Evolutionary conservation across 208 protist species (phyloP), one percentile per base, ranked within the genome.

Genomic region (Leishmania lainsoni): DNA sequence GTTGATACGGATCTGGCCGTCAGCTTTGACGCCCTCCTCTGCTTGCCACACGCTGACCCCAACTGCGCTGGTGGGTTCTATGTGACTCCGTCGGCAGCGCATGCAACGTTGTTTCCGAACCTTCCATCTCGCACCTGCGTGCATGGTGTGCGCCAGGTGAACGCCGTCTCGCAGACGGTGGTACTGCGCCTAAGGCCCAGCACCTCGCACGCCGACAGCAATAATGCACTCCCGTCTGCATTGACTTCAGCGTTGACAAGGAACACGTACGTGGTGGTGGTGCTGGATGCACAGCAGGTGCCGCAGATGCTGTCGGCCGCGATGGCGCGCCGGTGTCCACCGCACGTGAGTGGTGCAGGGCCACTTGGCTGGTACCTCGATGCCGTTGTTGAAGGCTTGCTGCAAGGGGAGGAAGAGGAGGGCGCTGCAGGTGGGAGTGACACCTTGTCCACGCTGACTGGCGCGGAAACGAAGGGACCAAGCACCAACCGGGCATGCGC

Each of bases 261-360:
- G 52, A 59, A 39, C 54, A 49, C 76, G 10, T 81, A 79, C 54
- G 82, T 48, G 5, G 77, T 79, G 29, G 29, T 82, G 61, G 22
- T 82, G 74, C 78, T 86, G 3, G 82, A 86, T 63, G 82, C 51
- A 3, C 82, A 86, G 82, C 82, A 86, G 74, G 82, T 82, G 51
- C 73, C 78, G 2, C 61, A 29, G 39, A 42, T 86, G 54, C 63
- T 86, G n/a, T 86, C 82, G 6, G 48, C 58, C n/a, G 77, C 78
- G 29, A 86, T 61, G 5, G 82, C 66, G n/a, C 59, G 76, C 29
- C 77, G 77, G 35, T 80, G 78, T 20, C 82, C 73, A 3, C 42
- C 66, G 32, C 82, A 86, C 45, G 61, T 75, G 14, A 86, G 82
- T 48, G 82, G 82, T n/a, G 74, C 78, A 17, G 82, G 82, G 1